Evolutionary conservation across 2,329 filamentous ascomycete genomes (phyloP), one percentile per base, ranked within the genome.

Genomic region (Penicillium crustosum): DNA sequence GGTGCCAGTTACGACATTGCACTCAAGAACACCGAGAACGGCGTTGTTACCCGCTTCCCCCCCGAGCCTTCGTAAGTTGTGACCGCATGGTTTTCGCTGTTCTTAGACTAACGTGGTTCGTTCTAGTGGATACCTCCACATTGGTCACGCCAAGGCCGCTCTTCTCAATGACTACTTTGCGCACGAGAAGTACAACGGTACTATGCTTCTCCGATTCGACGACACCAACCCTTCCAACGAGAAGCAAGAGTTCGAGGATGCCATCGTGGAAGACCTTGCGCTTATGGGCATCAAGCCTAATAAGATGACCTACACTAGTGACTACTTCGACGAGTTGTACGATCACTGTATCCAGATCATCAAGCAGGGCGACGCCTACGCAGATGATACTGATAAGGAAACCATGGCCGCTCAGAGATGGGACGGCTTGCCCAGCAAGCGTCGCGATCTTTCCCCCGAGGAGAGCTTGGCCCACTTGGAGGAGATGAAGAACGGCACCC

Each of bases 141-240:
- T 97, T 63, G 93, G 93, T 53, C 93, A 97, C 79, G 91, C 92
- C 66, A 97, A 97, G 79, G 92, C 92, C 31, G 92, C 92, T 6
- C 83, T 96, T 55, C 86, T 97, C 57, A 96, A 94, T 79, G 93
- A 97, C 75, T 97, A 96, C 82, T 97, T 97, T 68, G 93, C 92
- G 44, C 92, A 97, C 76, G 89, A 92, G 74, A 90, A 91, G 67
- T 96, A 96, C 81, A 88, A 93, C 60, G 94, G 94, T 69, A 95
- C 89, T 69, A 82, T 99, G 68, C 87, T 95, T 59, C 85, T 97
- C 41, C 52, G 59, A 59, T 94, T 99, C 71, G 94, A 99, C 73
- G 94, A 99, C 72, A 99, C 94, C 56, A 99, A 99, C 78, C 94
- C 94, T 8, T 88, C 89, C 59, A 97, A 97, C 76, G 94, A 99